Conservation (phyloP, 1,284 basidiomycete genomes). For the Mycena sp. region DNA sequence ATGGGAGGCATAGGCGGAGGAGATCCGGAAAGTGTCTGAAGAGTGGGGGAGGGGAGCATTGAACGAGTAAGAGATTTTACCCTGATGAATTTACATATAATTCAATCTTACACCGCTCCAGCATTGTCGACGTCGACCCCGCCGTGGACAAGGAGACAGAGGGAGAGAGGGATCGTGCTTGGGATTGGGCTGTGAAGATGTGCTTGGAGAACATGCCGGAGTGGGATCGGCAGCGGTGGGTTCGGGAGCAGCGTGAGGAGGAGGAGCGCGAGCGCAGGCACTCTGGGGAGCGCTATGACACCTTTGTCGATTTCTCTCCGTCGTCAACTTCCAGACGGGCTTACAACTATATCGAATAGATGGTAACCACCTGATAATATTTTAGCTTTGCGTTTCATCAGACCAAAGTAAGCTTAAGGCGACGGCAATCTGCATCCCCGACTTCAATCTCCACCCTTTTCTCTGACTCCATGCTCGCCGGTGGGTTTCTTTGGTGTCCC, state of each 20-base stretch:
- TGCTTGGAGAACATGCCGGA: constrained; percentile 3
- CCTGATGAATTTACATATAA: no score
- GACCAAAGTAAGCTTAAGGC: not conserved
- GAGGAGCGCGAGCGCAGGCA: not conserved
- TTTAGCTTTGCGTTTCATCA: not conserved
- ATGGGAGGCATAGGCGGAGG: no score
- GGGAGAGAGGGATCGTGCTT: not conserved
- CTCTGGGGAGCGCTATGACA: not conserved
- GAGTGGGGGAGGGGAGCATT: no score
- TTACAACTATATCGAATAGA: not conserved
- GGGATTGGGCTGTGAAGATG: not conserved
- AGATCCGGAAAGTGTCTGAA: no score
- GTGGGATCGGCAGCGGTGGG: not conserved
- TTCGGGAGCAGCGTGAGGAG: not conserved
- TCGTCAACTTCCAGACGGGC: not conserved
- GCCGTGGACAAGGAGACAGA: not conserved
- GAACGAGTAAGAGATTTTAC: no score
- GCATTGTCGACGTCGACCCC: no score
- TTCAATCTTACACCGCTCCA: no score
- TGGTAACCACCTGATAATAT: not conserved
- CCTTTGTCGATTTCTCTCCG: not conserved
- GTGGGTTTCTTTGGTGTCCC: not conserved
- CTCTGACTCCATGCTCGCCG: no score
- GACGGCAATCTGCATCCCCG: no score
- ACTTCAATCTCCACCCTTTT: no score